A percentile compares a stretch with the other conserved stretches of the same genome.
Evolutionary conservation across 768 basidiomycete genomes (phyloP).

Genomic region (Mycena sanguinolenta): DNA sequence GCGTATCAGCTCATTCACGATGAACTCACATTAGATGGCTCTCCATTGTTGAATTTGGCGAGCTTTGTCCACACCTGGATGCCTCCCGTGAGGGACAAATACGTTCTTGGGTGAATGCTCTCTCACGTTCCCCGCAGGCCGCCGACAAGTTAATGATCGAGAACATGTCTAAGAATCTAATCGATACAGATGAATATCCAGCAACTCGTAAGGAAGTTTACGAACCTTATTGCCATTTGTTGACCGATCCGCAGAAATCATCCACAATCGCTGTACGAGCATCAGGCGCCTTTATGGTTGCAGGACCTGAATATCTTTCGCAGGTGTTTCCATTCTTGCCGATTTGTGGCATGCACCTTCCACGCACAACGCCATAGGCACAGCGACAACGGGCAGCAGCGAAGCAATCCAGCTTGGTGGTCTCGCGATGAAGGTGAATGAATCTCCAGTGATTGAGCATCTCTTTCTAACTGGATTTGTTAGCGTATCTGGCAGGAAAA

Average conservation of each 20-base stretch:
- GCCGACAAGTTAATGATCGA: slow-evolving; percentile 69
- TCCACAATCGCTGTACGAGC: slow-evolving; percentile 64
- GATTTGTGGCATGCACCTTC: slow-evolving; percentile 80
- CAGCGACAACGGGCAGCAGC: slow-evolving; percentile 78
- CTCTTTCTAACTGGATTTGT: not conserved
- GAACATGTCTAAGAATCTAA: slow-evolving; percentile 77
- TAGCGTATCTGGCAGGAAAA: slow-evolving; percentile 73
- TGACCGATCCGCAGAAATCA: slow-evolving; percentile 50
- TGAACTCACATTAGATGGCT: slow-evolving; percentile 56
- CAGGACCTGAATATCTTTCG: slow-evolving; percentile 15
- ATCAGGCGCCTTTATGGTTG: slow-evolving; percentile 18
- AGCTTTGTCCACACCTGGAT: slow-evolving; percentile 76
- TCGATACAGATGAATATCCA: slow-evolving; percentile 76
- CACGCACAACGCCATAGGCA: slow-evolving; percentile 73
- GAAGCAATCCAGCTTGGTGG: slow-evolving; percentile 85
- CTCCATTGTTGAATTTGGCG: slow-evolving; percentile 73
- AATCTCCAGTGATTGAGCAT: not conserved
- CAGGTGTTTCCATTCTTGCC: slow-evolving; percentile 66
- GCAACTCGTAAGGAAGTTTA: slow-evolving; percentile 61
- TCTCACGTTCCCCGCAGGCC: slow-evolving; percentile 39
- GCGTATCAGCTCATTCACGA: slow-evolving; percentile 57
- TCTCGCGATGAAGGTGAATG: slow-evolving; percentile 71
- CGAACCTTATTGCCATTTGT: not conserved
- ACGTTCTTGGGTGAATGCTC: not conserved
- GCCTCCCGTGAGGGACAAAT: slow-evolving; percentile 48